Base-by-base conservation (phyloP, 371 early-diverging fungal species). In the Funneliformis caledonium region DNA sequence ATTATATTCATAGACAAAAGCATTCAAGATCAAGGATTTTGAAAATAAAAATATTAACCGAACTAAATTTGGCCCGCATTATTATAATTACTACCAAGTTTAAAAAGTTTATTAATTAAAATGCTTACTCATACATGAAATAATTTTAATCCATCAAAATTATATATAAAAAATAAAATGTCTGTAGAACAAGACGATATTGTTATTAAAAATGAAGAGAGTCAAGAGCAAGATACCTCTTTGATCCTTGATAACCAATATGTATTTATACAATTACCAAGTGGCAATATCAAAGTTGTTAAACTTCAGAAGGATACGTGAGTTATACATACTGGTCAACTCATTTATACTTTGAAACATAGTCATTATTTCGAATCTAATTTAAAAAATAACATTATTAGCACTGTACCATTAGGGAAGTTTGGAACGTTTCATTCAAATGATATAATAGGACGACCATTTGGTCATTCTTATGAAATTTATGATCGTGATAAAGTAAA, bases 381-480 rank as follows among this genome's bases (percentile, higher is more conserved):
- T 56, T 56, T 64, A 64, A 22, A 64, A 37, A 37, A 37, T 2
- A 37, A 37, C 3, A 37, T 37, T 37, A 37, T 37, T 81, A 93
- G 94, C 12, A 88, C 82, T 14, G 85, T 97, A 1, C 86, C 89
- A 5, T 84, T 98, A 48, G 99, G 99, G 64, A 98, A 98, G 85
- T 98, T 98, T 88, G 99, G 99, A 37, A 85, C 87, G 7, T 97
- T 97, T 87, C 83, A 89, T 43, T 88, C 92, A 8, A 87, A 92
- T 81, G 91, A 90, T 68, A 87, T 98, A 42, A 92, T 98, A 77
- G 97, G 96, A 4, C 87, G 92, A 62, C 92, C 93, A 1, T 96
- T 89, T 86, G 96, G 95, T 65, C 87, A 94, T 45, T 92, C 94
- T 0, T 98, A 94, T 80, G 96, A 97, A 85, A 95, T 98, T 65